Evolutionary conservation across 1,284 basidiomycete species (phyloP).

Genomic region (Erythrobasidium hasegawianum): DNA sequence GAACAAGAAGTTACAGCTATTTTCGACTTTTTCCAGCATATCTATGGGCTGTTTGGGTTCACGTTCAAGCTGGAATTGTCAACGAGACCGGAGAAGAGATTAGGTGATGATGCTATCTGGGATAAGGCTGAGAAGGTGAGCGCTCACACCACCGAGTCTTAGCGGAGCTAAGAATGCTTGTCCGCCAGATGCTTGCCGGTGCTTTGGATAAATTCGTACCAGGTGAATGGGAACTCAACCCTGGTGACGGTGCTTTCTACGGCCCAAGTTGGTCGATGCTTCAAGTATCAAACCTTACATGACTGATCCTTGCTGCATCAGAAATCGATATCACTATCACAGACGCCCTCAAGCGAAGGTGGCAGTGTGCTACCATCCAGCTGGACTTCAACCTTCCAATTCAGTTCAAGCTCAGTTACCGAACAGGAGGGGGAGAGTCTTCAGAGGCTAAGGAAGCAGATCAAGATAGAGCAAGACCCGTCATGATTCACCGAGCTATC

Average conservation of each 20-base stretch:
- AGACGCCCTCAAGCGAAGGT: constrained; percentile 85
- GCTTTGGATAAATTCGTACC: constrained; percentile 84
- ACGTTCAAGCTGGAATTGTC: constrained; percentile 94
- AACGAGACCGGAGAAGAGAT: constrained; percentile 90
- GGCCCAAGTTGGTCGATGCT: constrained; percentile 46
- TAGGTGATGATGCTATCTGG: constrained; percentile 88
- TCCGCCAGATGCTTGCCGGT: constrained; percentile 73
- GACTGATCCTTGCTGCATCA: too few relatives aligned
- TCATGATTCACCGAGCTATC: constrained; percentile 98
- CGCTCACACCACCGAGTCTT: constrained; percentile 18
- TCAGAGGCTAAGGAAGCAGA: constrained; percentile 51
- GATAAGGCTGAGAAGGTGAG: constrained; percentile 73
- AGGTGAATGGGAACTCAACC: constrained; percentile 89
- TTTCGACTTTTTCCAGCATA: constrained; percentile 91
- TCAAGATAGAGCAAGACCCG: constrained; percentile 68
- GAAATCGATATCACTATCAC: constrained; percentile 96
- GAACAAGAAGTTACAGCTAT: constrained; percentile 79
- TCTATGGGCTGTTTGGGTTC: constrained; percentile 96
- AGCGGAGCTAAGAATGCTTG: too few relatives aligned
- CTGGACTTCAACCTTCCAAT: constrained; percentile 99
- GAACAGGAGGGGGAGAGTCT: constrained; percentile 50
- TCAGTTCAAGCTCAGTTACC: constrained; percentile 91
- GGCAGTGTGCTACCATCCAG: constrained; percentile 98
- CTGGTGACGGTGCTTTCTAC: constrained; percentile 82
- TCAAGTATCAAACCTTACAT: background rate